Evolutionary conservation across 192 early-diverging fungal species (phyloP), one percentile per base, ranked within the genome.

Genomic region (Podila minutissima): DNA sequence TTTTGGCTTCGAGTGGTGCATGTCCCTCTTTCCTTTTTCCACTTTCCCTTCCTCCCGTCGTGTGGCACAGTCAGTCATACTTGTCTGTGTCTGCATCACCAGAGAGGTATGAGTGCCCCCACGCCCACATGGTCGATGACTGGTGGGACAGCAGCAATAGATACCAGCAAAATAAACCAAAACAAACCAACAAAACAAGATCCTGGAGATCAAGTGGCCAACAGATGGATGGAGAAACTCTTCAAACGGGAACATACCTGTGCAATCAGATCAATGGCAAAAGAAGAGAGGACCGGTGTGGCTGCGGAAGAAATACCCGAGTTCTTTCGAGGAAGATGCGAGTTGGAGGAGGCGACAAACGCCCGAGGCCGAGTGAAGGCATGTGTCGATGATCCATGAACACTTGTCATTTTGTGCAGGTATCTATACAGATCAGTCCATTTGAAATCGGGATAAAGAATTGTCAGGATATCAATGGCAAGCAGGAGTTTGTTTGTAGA

Each of bases 221-320:
- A 46, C 41, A 46, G 41, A 17, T 46, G 41, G 41, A 17, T 46
- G 41, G 13, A 41, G 13, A 62, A 24, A 66, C 37, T 29, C 33
- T 29, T 41, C 62, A 24, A 49, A 10, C 41, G 33, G 8, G n/a
- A 41, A 66, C 64, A 60, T 81, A 58, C 77, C 77, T 81, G 77
- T 32, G 77, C 77, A 59, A 81, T 81, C 13, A 81, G 58, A 73
- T 81, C 77, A 33, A 81, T 81, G 7, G 77, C 77, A 60, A 81
- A 81, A 2, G 71, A 65, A 12, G 77, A 81, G 1, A 81, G 67
- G 20, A 81, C 71, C 31, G 77, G 77, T 10, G 77, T 60, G 28
- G 66, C 62, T 0, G 71, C 46, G 19, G 32, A 24, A 32, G 65
- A 64, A 19, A 69, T 58, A 31, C 57, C 38, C 15, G 77, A 81